phyloP scores from a whole-genome alignment of 2,329 filamentous ascomycete species.

The Aureobasidium sp. region DNA sequence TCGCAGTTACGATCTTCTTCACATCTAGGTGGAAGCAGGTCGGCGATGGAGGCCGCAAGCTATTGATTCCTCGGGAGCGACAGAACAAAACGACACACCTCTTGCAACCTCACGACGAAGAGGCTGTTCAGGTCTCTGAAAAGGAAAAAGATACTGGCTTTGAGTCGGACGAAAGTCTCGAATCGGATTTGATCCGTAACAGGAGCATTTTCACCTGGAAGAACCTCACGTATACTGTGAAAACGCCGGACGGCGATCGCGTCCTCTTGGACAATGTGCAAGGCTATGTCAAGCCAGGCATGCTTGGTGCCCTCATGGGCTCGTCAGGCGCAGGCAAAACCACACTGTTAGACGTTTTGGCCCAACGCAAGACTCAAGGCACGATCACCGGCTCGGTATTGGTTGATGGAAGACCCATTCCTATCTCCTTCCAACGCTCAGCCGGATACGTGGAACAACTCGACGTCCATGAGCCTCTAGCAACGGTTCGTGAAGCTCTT shows the following conservation, averaged over 20 bases:
- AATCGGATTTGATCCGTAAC: not conserved
- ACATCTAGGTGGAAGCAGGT: not conserved
- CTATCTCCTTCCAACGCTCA: slow-evolving; percentile 55
- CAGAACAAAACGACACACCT: not conserved
- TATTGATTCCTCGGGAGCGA: not conserved
- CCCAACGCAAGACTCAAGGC: slow-evolving; percentile 57
- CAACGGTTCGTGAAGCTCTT: slow-evolving; percentile 58
- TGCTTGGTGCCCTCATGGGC: slow-evolving; percentile 46
- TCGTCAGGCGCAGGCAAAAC: slow-evolving; percentile 75
- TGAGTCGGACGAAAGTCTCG: not conserved
- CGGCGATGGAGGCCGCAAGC: not conserved
- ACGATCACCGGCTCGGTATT: slow-evolving; percentile 57
- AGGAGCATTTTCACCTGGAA: slow-evolving; percentile 48
- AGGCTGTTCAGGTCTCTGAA: not conserved
- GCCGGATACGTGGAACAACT: slow-evolving; percentile 60
- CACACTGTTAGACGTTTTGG: slow-evolving; percentile 72
- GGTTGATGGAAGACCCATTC: slow-evolving; percentile 49
- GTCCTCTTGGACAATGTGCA: slow-evolving; percentile 41
- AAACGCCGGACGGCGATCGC: slow-evolving; percentile 39
- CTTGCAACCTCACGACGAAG: not conserved
- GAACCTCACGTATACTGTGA: slow-evolving; percentile 44
- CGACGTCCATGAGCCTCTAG: slow-evolving; percentile 54
- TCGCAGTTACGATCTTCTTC: not conserved
- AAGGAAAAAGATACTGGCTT: not conserved
- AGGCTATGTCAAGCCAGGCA: slow-evolving; percentile 44